phyloP scores from a whole-genome alignment of 371 early-diverging fungal genomes.

The Circinella umbellata region DNA sequence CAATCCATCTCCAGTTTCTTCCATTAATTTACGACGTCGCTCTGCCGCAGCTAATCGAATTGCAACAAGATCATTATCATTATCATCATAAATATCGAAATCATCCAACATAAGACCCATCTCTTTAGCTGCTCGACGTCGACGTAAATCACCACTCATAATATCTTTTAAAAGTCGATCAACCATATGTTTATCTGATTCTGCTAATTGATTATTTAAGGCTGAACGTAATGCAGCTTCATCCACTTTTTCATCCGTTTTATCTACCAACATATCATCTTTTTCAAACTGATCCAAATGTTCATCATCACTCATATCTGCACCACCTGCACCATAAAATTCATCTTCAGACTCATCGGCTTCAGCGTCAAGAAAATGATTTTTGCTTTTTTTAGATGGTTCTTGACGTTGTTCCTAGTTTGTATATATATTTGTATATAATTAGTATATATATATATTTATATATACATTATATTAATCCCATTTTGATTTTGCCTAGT shows the following conservation, averaged over 20 bases:
- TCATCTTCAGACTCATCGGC: slow-evolving; percentile 58
- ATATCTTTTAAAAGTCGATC: slow-evolving; percentile 50
- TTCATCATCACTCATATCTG: slow-evolving; percentile 32
- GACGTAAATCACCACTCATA: slow-evolving; percentile 46
- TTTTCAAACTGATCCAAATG: slow-evolving; percentile 48
- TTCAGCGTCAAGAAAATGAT: slow-evolving; percentile 48
- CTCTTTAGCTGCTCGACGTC: slow-evolving; percentile 41
- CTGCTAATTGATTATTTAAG: slow-evolving; percentile 37
- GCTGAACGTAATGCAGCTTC: slow-evolving; percentile 37
- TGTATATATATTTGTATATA: too few relatives aligned
- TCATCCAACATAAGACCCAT: slow-evolving; percentile 46
- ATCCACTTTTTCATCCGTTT: slow-evolving; percentile 45
- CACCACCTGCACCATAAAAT: slow-evolving; percentile 48
- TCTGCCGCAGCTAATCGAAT: slow-evolving; percentile 38
- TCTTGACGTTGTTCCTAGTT: not conserved
- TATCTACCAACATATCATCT: slow-evolving; percentile 47
- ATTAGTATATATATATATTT: too few relatives aligned
- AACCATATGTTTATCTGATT: slow-evolving; percentile 45
- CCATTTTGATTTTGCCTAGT: too few relatives aligned
- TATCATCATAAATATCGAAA: slow-evolving; percentile 44
- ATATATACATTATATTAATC: too few relatives aligned
- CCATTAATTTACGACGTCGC: slow-evolving; percentile 35
- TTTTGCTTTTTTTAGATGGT: slow-evolving; percentile 15
- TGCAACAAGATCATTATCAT: slow-evolving; percentile 45
- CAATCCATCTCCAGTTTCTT: slow-evolving; percentile 34